These are phyloP conservation scores for Talaromyces marneffei DNA, from an alignment of 2,329 filamentous ascomycete genomes.

Conservation along the genomic window DNA sequence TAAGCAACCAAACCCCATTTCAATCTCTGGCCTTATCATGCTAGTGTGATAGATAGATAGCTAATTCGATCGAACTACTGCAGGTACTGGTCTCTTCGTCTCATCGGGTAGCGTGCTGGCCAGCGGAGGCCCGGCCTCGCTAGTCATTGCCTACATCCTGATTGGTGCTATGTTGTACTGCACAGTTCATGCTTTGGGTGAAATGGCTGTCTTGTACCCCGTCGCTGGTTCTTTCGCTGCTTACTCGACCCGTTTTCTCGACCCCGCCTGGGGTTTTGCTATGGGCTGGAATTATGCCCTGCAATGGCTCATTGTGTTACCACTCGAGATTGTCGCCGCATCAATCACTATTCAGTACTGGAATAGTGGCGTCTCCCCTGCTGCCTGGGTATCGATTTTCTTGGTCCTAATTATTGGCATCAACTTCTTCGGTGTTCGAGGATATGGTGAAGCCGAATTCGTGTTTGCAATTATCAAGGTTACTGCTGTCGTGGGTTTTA, in stretches of 20 bases:
- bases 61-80: conserved; percentile 10
- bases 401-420: conserved; percentile 68
- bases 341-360: conserved; percentile 80
- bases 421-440: conserved; percentile 82
- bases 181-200: conserved; percentile 84
- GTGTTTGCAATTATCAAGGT: conserved; percentile 83
- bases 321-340: conserved; percentile 80
- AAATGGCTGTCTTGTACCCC: conserved; percentile 84
- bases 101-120: conserved; percentile 68
- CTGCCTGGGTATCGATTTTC: conserved; percentile 79
- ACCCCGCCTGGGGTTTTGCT: conserved; percentile 90
- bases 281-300: conserved; percentile 95
- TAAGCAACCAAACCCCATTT: conserved; percentile 24
- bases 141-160: conserved; percentile 71
- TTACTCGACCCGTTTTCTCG: conserved; percentile 85
- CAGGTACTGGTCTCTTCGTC: conserved; percentile 79
- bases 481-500: conserved; percentile 78
- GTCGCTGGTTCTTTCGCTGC: conserved; percentile 88
- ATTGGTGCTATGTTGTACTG: conserved; percentile 86
- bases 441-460: conserved; percentile 86
- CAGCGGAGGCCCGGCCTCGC: conserved; percentile 68
- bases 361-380: conserved; percentile 58
- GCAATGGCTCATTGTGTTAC: conserved; percentile 79
- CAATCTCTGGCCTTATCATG: not conserved
- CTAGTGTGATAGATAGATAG: not conserved